Conservation (phyloP, 352 stramenopile species). For the Pythium periplocum region DNA sequence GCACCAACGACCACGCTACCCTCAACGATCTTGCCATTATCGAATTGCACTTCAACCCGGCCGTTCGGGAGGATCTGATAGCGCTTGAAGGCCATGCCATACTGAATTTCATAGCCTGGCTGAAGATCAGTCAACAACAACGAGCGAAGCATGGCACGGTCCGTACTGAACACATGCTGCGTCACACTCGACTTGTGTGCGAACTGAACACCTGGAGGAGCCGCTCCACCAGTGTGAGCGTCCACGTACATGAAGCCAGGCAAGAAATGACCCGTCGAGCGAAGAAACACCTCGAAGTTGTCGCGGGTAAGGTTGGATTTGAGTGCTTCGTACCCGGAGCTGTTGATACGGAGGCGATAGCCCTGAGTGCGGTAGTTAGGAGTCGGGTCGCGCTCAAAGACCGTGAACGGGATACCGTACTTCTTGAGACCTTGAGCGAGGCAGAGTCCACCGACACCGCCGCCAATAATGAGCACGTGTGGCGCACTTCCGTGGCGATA, state of each 20-base stretch:
- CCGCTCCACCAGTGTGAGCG: slow-evolving; percentile 21
- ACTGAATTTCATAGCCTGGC: slow-evolving; percentile 3
- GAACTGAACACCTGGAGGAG: background rate
- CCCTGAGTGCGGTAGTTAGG: slow-evolving; percentile 61
- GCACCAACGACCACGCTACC: slow-evolving; percentile 47
- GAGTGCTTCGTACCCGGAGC: slow-evolving; percentile 45
- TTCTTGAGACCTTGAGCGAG: slow-evolving; percentile 59
- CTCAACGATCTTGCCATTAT: slow-evolving; percentile 40
- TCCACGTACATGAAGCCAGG: slow-evolving; percentile 50
- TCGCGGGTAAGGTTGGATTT: slow-evolving; percentile 35
- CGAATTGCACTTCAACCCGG: slow-evolving; percentile 44
- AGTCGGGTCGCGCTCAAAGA: slow-evolving; percentile 62
- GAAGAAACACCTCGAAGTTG: slow-evolving; percentile 58
- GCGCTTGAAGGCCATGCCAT: slow-evolving; percentile 10
- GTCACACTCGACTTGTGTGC: no score
- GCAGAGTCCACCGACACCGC: slow-evolving; percentile 51
- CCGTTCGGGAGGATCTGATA: slow-evolving; percentile 8
- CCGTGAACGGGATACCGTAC: slow-evolving; percentile 52
- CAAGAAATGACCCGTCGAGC: slow-evolving; percentile 45
- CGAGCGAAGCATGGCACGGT: slow-evolving; percentile 24
- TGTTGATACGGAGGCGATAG: slow-evolving; percentile 49
- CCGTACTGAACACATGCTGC: slow-evolving; percentile 14
- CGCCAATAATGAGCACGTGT: slow-evolving; percentile 27
- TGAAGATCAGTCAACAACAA: slow-evolving; percentile 10
- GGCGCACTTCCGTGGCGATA: no score